phyloP scores from a whole-genome alignment of 108 stramenopile genomes.

The Discostella stelligeroides region DNA sequence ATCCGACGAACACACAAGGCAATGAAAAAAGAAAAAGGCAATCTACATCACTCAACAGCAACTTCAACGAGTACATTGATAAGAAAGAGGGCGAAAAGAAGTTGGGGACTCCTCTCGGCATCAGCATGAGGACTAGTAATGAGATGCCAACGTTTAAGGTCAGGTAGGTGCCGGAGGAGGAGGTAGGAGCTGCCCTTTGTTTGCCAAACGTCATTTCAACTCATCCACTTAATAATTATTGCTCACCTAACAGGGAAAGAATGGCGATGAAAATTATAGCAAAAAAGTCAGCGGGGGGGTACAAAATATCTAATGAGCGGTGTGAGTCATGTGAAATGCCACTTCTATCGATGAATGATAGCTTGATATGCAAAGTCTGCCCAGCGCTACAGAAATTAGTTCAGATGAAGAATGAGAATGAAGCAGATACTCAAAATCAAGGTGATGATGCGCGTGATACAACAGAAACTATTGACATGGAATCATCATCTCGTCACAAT shows the following conservation, averaged over 20 bases:
- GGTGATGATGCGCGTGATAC: conserved; percentile 16
- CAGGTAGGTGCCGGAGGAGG: conserved; percentile 24
- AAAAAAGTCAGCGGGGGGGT: conserved; percentile 35
- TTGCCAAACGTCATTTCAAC: neutral
- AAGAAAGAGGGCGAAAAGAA: too few species aligned
- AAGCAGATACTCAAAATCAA: neutral
- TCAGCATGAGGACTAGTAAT: too few species aligned
- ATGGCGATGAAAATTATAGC: conserved; percentile 49
- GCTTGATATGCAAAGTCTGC: conserved; percentile 39
- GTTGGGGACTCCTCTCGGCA: too few species aligned
- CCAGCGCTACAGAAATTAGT: conserved; percentile 39
- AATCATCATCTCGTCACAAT: too few species aligned
- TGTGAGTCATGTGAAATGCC: conserved; percentile 43
- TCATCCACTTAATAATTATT: neutral
- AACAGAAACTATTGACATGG: conserved; percentile 6
- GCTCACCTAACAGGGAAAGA: conserved; percentile 29
- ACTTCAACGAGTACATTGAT: too few species aligned
- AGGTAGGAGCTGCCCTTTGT: too few species aligned
- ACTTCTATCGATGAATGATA: conserved; percentile 33
- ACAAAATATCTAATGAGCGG: conserved; percentile 15
- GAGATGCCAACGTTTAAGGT: conserved; percentile 33
- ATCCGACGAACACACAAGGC: too few species aligned
- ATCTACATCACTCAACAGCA: too few species aligned
- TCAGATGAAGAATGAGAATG: conserved; percentile 30
- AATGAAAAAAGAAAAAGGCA: too few species aligned